These are phyloP conservation scores for Plasmodium coatneyi DNA, from an alignment of 169 alveolate genomes.

Conservation along the genomic window DNA sequence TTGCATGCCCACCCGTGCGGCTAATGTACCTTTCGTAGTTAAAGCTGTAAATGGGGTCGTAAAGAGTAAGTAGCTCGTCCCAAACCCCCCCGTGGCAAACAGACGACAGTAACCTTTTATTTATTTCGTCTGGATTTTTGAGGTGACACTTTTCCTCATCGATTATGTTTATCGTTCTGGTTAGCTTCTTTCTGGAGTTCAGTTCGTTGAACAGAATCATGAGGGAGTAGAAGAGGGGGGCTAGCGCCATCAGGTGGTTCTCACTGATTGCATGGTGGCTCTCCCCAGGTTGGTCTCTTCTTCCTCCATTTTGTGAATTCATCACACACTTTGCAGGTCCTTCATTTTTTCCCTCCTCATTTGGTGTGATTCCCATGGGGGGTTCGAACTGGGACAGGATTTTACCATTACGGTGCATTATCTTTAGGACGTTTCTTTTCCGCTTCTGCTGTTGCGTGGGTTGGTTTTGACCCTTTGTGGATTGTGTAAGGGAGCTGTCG, in stretches of 20 bases:
- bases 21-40: constrained; percentile 15
- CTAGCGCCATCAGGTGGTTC: constrained; percentile 4
- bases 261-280: background rate
- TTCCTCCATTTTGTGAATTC: background rate
- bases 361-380: background rate
- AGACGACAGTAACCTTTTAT: constrained; percentile 70
- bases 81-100: constrained; percentile 88
- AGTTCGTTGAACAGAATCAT: constrained; percentile 57
- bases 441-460: background rate
- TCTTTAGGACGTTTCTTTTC: background rate
- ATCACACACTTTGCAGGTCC: background rate
- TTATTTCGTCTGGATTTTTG: constrained; percentile 70
- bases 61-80: constrained; percentile 87
- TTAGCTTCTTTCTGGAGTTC: constrained; percentile 56
- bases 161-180: constrained; percentile 56
- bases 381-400: background rate
- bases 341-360: background rate
- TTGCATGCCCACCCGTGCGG: background rate
- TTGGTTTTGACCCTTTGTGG: too few relatives aligned
- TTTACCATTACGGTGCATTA: constrained; percentile 29
- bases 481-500: background rate
- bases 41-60: constrained; percentile 83
- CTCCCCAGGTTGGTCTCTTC: background rate
- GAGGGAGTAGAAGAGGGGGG: constrained; percentile 58
- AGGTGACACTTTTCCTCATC: constrained; percentile 53